Evolutionary conservation across 345 rosid species (phyloP).

Genomic region (Camelina sativa): DNA sequence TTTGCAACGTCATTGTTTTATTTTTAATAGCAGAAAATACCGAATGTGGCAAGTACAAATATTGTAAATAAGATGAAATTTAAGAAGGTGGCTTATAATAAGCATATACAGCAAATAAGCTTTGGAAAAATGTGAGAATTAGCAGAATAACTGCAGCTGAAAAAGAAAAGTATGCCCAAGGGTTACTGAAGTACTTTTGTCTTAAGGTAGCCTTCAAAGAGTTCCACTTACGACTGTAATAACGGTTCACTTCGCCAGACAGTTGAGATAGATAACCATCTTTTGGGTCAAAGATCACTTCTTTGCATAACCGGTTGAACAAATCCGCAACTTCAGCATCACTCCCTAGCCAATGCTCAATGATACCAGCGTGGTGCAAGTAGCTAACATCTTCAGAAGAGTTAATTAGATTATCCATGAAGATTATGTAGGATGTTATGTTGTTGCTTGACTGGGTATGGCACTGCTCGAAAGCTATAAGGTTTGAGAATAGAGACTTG

Average conservation of each 20-base stretch:
- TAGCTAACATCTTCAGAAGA: conserved; percentile 67
- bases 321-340: conserved; percentile 82
- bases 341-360: conserved; percentile 83
- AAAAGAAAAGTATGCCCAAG: conserved; percentile 75
- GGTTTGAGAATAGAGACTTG: conserved; percentile 66
- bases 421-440: conserved; percentile 22
- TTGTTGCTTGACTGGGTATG: conserved; percentile 14
- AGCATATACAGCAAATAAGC: conserved; percentile 64
- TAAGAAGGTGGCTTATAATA: conserved; percentile 60
- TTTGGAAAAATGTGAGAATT: conserved; percentile 68
- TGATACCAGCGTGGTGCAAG: conserved; percentile 68
- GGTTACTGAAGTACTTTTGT: conserved; percentile 72
- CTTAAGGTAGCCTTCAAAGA: conserved; percentile 67
- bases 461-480: conserved; percentile 22
- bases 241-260: conserved; percentile 60
- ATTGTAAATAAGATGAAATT: background rate
- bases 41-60: too few species aligned
- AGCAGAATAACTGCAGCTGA: conserved; percentile 61
- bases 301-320: conserved; percentile 74
- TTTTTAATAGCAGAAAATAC: too few species aligned
- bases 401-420: conserved; percentile 78
- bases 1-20: too few species aligned
- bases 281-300: conserved; percentile 68
- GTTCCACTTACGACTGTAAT: conserved; percentile 72
- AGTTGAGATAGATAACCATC: conserved; percentile 62